These are phyloP conservation scores for Verticillium albo-atrum DNA, from an alignment of 2,329 filamentous ascomycete genomes.

Conservation along the genomic window DNA sequence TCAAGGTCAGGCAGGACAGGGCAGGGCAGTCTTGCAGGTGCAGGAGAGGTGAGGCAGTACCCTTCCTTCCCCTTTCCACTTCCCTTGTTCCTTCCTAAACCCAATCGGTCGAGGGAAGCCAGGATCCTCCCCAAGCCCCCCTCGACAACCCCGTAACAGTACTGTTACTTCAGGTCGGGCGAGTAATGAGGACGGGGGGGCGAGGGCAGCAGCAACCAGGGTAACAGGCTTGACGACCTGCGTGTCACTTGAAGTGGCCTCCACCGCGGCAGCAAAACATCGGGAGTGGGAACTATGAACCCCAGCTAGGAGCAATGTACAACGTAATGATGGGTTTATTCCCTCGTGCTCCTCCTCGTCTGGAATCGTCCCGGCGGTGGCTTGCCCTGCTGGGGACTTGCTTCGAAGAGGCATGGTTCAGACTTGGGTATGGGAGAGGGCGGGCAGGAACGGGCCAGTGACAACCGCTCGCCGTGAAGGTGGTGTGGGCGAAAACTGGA, in stretches of 20 bases:
- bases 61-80: background rate
- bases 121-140: background rate
- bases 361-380: background rate
- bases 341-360: background rate
- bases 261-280: background rate
- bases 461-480: background rate
- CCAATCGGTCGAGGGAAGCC: background rate
- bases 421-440: background rate
- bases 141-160: background rate
- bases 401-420: background rate
- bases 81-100: background rate
- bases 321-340: background rate
- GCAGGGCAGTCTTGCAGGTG: background rate
- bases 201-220: background rate
- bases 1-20: background rate
- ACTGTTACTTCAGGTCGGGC: background rate
- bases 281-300: background rate
- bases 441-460: background rate
- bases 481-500: background rate
- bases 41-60: background rate
- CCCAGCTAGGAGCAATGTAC: background rate
- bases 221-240: background rate
- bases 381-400: background rate
- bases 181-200: background rate
- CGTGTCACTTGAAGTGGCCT: background rate